Evolutionary conservation across 129 eudicot genomes (phyloP), one percentile per base, ranked within the genome.

Genomic region (Oenanthe sinensis): DNA sequence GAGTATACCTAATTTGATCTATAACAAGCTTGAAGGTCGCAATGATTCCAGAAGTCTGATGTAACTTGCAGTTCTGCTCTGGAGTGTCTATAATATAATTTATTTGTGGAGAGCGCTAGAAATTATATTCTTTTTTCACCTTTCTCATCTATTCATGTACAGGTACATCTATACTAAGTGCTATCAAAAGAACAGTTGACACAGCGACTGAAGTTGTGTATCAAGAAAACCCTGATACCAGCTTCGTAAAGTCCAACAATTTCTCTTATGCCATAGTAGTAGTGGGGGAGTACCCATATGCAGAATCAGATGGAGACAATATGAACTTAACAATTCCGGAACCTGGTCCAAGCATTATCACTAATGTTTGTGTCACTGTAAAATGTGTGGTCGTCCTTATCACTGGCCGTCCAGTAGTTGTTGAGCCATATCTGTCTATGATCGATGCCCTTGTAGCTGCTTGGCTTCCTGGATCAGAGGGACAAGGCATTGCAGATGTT

Each of bases 401-500:
- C 33, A 58, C 4, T 58, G 67, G 67, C 67, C 67, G 67, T n/a
- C 67, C 67, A 58, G 67, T 58, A 58, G 67, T 58, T 22, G 12
- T 58, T 58, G 67, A 58, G 67, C 67, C 67, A 58, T 58, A 58
- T 9, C 13, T 58, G 33, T 58, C 67, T n/a, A 22, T 30, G 15
- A n/a, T 58, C 5, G 33, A 58, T n/a, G 67, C 67, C 67, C 67
- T 58, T 8, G 67, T 58, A 58, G 67, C 67, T 22, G 67, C 67
- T n/a, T 60, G 68, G 68, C 33, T 60, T n/a, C 68, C 68, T n/a
- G 68, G 68, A 60, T 60, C 33, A 60, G 68, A 60, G 68, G 68
- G 68, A 60, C 68, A 60, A 60, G 68, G 68, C 68, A 24, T 60
- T 60, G 68, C 68, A 60, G 68, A 60, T 60, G 68, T 60, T 60